phyloP scores from a whole-genome alignment of 345 rosid species.

The Isatis tinctoria region DNA sequence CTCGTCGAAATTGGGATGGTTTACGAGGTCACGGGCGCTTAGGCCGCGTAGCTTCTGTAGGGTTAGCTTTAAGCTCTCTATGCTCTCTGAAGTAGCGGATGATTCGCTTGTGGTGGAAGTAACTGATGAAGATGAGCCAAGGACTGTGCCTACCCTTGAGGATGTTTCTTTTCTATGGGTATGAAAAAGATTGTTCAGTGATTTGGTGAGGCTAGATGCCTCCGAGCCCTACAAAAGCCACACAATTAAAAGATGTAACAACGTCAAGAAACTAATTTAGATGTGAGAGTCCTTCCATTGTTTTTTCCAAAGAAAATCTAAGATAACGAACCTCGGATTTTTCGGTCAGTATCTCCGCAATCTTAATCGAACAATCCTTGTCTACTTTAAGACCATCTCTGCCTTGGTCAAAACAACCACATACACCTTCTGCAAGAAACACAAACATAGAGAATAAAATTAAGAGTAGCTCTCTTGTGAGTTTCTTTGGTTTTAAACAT shows the following conservation, averaged over 20 bases:
- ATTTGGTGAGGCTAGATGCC: slow-evolving; percentile 18
- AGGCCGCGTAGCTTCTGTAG: slow-evolving; percentile 26
- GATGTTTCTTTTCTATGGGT: slow-evolving; percentile 21
- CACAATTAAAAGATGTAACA: background rate
- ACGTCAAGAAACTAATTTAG: background rate
- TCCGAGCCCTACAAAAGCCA: slow-evolving; percentile 22
- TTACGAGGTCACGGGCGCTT: slow-evolving; percentile 31
- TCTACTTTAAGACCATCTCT: slow-evolving; percentile 27
- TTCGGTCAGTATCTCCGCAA: slow-evolving; percentile 25
- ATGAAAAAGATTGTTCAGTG: slow-evolving; percentile 25
- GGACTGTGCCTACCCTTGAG: slow-evolving; percentile 16
- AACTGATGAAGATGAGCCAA: slow-evolving; percentile 19
- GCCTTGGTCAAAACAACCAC: slow-evolving; percentile 30
- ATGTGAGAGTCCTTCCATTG: background rate
- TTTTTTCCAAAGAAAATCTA: background rate
- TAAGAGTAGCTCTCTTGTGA: slow-evolving; percentile 6
- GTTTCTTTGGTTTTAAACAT: background rate
- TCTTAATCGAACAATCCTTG: slow-evolving; percentile 18
- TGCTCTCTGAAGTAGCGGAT: slow-evolving; percentile 29
- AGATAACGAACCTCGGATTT: slow-evolving; percentile 13
- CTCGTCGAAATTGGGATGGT: slow-evolving; percentile 29
- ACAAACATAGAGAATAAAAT: background rate
- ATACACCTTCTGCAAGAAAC: slow-evolving; percentile 28
- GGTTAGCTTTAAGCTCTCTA: slow-evolving; percentile 21
- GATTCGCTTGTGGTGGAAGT: slow-evolving; percentile 32